Evolutionary conservation across 441 rosid genomes (phyloP).

Genomic region (Capsella rubella): DNA sequence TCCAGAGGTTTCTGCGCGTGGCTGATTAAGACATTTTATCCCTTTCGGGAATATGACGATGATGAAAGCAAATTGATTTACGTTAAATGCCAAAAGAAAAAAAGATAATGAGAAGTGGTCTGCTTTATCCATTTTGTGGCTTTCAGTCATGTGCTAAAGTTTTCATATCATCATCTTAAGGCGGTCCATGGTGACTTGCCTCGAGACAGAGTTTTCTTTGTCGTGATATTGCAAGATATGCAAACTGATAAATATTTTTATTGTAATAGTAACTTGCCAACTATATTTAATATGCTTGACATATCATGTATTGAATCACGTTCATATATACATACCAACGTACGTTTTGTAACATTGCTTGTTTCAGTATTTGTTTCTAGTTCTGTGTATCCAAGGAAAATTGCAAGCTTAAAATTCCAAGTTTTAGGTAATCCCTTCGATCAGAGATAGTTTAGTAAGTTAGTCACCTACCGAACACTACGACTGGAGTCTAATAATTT

Average conservation of each 20-base stretch:
- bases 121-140: constrained; percentile 42
- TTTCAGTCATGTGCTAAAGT: constrained; percentile 39
- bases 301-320: not conserved
- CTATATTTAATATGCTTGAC: not conserved
- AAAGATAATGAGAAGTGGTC: not conserved
- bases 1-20: constrained; percentile 43
- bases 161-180: constrained; percentile 37
- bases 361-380: not conserved
- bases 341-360: not conserved
- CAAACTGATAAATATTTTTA: constrained; percentile 16
- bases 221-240: constrained; percentile 16
- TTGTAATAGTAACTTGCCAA: constrained; percentile 5
- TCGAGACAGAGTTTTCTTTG: constrained; percentile 16
- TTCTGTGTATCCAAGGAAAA: not conserved
- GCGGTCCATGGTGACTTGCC: constrained; percentile 35
- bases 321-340: not conserved
- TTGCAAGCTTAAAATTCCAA: not conserved
- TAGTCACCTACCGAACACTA: not conserved
- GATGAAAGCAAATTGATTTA: constrained; percentile 23
- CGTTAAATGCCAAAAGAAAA: not conserved
- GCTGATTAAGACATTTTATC: constrained; percentile 39
- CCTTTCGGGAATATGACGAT: constrained; percentile 35
- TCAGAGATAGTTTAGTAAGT: not conserved
- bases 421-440: not conserved
- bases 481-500: no score